Evolutionary conservation across 2,329 filamentous ascomycete genomes (phyloP), one percentile per base, ranked within the genome.

Genomic region (Orbilia brochopaga): DNA sequence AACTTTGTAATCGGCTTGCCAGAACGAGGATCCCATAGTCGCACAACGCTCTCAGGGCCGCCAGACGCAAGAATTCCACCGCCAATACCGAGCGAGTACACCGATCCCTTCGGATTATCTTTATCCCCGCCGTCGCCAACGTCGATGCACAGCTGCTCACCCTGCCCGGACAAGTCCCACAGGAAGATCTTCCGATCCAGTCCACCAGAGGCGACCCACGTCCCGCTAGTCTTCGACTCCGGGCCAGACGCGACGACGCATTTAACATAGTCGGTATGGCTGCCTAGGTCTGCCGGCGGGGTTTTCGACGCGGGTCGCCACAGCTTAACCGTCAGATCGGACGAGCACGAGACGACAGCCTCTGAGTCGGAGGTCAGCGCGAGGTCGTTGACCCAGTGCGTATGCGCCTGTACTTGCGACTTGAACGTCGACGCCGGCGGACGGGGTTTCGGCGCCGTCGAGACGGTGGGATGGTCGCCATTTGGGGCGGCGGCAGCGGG

Each of bases 191-290:
- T 93, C 76, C 93, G 88, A 80, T 99, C 94, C 35, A 99, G 84
- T 0, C 93, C 94, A 50, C 92, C 94, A 1, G 93, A 96, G 3
- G 92, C 94, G 17, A 97, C 89, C 93, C 93, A 99, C 1, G 61
- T 67, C 76, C 88, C 87, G 61, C 87, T 85, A 44, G 86, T 48
- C 78, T 77, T 75, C 82, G 78, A 77, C 78, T 7, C 93, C 91
- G 6, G 90, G 90, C 17, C 92, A 91, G 40, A 99, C 52, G 63
- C 70, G 50, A 69, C 65, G 3, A 69, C 59, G 75, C 91, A 92
- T 81, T 97, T 99, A 78, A 96, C 92, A 78, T 97, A 99, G 82
- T 99, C 94, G 77, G 88, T 89, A 80, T 99, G 94, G 77, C 93
- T 87, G 74, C 94, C 94, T 77, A 99, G 93, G 63, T 86, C 82